phyloP scores from a whole-genome alignment of 2,329 filamentous ascomycete species.

The Myriosclerotinia curreyana region DNA sequence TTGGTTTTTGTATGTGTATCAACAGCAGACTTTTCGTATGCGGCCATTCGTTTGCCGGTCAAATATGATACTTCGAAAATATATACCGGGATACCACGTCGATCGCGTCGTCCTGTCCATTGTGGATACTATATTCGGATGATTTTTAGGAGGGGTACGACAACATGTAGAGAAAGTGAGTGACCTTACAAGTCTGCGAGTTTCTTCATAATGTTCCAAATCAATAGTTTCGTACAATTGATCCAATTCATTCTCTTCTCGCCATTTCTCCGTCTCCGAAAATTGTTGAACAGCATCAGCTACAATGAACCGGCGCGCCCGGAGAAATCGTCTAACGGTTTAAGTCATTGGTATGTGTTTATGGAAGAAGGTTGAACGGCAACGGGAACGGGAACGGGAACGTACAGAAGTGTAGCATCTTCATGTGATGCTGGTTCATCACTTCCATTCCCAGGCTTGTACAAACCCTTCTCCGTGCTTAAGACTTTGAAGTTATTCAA shows the following conservation, averaged over 20 bases:
- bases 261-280: constrained; percentile 84
- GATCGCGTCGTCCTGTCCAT: constrained; percentile 90
- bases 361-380: background rate
- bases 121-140: constrained; percentile 68
- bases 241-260: constrained; percentile 73
- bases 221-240: constrained; percentile 84
- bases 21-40: constrained; percentile 66
- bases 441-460: constrained; percentile 46
- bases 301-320: constrained; percentile 77
- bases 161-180: constrained; percentile 26
- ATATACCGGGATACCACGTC: constrained; percentile 86
- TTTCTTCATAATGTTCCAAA: constrained; percentile 76
- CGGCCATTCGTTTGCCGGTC: constrained; percentile 74
- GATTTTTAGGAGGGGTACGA: constrained; percentile 22
- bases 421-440: constrained; percentile 58
- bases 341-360: constrained; percentile 13
- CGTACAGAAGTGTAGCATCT: constrained; percentile 69
- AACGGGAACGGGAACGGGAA: constrained; percentile 43
- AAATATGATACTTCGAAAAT: constrained; percentile 83
- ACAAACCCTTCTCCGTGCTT: constrained; percentile 63
- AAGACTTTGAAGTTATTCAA: constrained; percentile 70
- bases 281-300: constrained; percentile 80
- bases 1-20: constrained; percentile 59
- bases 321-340: constrained; percentile 76
- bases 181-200: constrained; percentile 64